Evolutionary conservation across 805 yeast species (phyloP), one percentile per base, ranked within the genome.

Genomic region (Metschnikowia cerradonensis): DNA sequence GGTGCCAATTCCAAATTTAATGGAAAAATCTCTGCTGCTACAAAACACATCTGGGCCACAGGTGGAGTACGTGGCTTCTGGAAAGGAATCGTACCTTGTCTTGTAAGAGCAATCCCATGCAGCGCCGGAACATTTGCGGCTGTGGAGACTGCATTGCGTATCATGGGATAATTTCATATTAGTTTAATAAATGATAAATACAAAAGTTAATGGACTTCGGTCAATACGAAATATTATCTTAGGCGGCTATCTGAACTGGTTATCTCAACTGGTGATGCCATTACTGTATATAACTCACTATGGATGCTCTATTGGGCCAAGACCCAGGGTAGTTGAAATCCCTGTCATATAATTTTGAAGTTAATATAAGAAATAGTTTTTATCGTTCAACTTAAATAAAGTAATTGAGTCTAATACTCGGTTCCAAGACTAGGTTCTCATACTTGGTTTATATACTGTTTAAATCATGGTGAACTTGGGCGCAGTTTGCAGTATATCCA

Each of bases 71-170:
- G 66, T 11, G 86, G 86, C 0, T 81, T 81, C 63, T 82, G 86
- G 86, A 75, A 77, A 65, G 87, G 87, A 8, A 71, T 82, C 40
- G 77, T 73, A 0, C 87, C 87, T 0, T 79, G 86, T 20, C 67
- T 82, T 39, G 52, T 80, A 3, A 72, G 87, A 59, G 87, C 87
- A 0, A 74, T 80, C 38, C 87, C 87, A 3, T 80, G 85, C 57
- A 77, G 83, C 61, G 88, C 91, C 0, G 88, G 88, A 14, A 86
- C 92, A 0, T 86, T 86, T 72, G 88, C 90, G 2, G 80, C 86
- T 13, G 91, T 86, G 2, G 92, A 86, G 60, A 69, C 81, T 50
- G 84, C 89, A 0, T 65, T 86, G 52, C 67, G 92, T 46, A 37
- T 78, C 13, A 64, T 83, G 70, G 81, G 80, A 4, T 82, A 60